Conservation (phyloP, 345 rosid genomes). For the Citrus inodora region DNA sequence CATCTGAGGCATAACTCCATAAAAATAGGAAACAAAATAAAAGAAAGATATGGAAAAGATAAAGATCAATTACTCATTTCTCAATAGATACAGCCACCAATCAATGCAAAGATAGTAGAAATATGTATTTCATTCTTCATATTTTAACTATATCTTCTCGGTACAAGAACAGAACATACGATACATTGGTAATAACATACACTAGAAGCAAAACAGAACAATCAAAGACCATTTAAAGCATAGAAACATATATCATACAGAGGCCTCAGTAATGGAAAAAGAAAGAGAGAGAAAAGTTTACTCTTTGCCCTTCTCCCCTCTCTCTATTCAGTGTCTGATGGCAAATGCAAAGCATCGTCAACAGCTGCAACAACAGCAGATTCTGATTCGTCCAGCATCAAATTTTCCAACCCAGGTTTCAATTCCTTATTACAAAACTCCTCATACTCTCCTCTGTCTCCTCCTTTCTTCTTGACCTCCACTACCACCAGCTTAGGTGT, state of each 20-base stretch:
- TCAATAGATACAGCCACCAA: not conserved
- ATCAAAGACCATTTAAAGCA: not conserved
- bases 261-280: slow-evolving; percentile 6
- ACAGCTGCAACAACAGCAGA: slow-evolving; percentile 14
- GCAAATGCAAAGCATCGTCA: slow-evolving; percentile 39
- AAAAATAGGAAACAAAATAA: not conserved
- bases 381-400: slow-evolving; percentile 54
- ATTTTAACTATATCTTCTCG: slow-evolving; percentile 22
- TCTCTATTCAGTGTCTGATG: slow-evolving; percentile 62
- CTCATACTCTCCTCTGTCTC: slow-evolving; percentile 73
- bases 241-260: slow-evolving; percentile 20
- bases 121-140: slow-evolving; percentile 29
- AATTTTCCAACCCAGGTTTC: slow-evolving; percentile 67
- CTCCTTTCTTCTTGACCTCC: slow-evolving; percentile 89
- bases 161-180: slow-evolving; percentile 23
- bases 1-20: not conserved
- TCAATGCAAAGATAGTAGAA: slow-evolving; percentile 22
- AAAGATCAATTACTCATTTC: slow-evolving; percentile 5
- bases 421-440: slow-evolving; percentile 71
- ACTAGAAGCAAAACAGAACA: slow-evolving; percentile 26
- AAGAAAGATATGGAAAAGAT: not conserved
- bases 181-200: slow-evolving; percentile 3
- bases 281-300: slow-evolving; percentile 25
- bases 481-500: slow-evolving; percentile 66
- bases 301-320: slow-evolving; percentile 34